Percentiles rank a stretch among this genome's conserved stretches.
phyloP scores from a whole-genome alignment of 495 filamentous ascomycete genomes.

The Margaritispora aquatica region DNA sequence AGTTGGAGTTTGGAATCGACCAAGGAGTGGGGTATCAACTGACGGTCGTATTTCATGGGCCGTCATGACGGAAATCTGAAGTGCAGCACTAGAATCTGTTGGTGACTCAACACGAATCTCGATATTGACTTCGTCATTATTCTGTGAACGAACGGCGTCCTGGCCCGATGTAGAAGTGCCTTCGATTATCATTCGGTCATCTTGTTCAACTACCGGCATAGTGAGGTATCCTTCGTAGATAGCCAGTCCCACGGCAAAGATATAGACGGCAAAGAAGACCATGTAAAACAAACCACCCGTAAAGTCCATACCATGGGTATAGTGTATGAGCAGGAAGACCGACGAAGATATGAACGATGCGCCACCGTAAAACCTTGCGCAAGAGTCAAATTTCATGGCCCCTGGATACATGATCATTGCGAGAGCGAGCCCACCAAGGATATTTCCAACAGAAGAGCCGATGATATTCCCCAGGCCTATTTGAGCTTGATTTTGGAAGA shows the following conservation, averaged over 20 bases:
- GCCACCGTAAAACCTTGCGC: slow-evolving; percentile 41
- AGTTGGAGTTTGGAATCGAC: neutral
- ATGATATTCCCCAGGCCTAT: slow-evolving; percentile 51
- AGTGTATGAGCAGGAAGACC: slow-evolving; percentile 29
- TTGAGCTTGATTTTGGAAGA: slow-evolving; percentile 37
- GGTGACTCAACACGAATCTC: neutral
- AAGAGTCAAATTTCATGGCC: slow-evolving; percentile 33
- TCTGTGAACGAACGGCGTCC: too few species aligned
- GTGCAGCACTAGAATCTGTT: neutral
- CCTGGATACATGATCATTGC: slow-evolving; percentile 37
- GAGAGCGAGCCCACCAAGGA: slow-evolving; percentile 50
- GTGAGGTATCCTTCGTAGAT: slow-evolving; percentile 39
- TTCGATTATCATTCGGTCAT: neutral
- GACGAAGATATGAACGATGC: slow-evolving; percentile 35
- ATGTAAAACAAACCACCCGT: slow-evolving; percentile 35
- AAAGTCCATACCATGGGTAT: slow-evolving; percentile 24
- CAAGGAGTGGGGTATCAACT: neutral
- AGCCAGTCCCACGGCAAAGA: slow-evolving; percentile 36
- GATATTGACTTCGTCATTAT: too few species aligned
- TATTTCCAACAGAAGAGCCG: slow-evolving; percentile 50
- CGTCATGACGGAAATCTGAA: neutral
- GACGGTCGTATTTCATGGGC: neutral
- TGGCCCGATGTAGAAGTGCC: neutral
- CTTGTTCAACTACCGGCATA: slow-evolving; percentile 26
- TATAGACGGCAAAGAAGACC: slow-evolving; percentile 38